Evolutionary conservation across 2,329 filamentous ascomycete genomes (phyloP).

Genomic region (Hypoxylon sp.): DNA sequence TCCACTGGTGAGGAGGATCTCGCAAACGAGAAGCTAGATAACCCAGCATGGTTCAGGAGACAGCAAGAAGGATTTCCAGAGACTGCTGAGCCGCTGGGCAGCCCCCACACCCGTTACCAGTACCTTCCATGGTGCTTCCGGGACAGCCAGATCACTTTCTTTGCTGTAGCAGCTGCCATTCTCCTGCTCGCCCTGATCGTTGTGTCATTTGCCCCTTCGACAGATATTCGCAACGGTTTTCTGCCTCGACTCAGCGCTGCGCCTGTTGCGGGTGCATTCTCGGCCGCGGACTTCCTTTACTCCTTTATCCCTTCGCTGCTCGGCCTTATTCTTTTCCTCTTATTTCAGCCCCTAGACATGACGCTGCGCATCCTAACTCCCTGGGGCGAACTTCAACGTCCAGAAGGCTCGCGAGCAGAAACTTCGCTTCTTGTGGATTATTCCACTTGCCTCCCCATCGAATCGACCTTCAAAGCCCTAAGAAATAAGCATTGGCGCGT

Average conservation of each 20-base stretch:
- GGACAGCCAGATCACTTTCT: slow-evolving; percentile 75
- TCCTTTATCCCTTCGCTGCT: slow-evolving; percentile 79
- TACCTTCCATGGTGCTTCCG: slow-evolving; percentile 85
- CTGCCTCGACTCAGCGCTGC: slow-evolving; percentile 74
- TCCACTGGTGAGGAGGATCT: slow-evolving; percentile 49
- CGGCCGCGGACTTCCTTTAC: slow-evolving; percentile 89
- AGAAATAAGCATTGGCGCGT: slow-evolving; percentile 76
- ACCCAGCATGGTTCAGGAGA: slow-evolving; percentile 50
- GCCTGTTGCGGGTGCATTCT: slow-evolving; percentile 77
- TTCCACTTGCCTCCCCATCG: slow-evolving; percentile 74
- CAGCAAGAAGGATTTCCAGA: slow-evolving; percentile 55
- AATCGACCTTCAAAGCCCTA: slow-evolving; percentile 70
- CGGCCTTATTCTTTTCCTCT: slow-evolving; percentile 76
- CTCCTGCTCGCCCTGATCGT: slow-evolving; percentile 80
- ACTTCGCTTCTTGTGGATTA: slow-evolving; percentile 79
- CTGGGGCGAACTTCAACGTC: slow-evolving; percentile 73
- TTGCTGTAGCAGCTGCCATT: slow-evolving; percentile 71
- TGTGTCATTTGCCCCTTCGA: slow-evolving; percentile 81
- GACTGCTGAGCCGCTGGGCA: slow-evolving; percentile 65
- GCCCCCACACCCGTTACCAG: slow-evolving; percentile 69
- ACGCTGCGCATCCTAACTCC: slow-evolving; percentile 76
- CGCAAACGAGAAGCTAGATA: slow-evolving; percentile 47
- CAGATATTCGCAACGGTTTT: slow-evolving; percentile 78
- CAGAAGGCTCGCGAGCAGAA: slow-evolving; percentile 73
- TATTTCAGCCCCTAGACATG: slow-evolving; percentile 77